phyloP scores from a whole-genome alignment of 306 rosid genomes.

The Quercus wislizeni region DNA sequence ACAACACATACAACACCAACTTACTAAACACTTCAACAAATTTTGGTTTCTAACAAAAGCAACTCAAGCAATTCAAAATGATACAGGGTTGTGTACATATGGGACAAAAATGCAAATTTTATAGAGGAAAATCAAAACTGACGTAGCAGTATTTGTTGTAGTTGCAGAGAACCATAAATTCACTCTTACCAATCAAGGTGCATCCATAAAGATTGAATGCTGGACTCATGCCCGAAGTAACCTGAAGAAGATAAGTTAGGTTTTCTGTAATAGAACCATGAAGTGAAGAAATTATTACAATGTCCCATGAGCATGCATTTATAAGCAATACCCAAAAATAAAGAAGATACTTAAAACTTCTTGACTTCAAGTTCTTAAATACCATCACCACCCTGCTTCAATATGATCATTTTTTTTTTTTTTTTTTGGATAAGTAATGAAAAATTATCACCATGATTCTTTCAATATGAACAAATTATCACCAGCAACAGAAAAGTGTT shows the following conservation, averaged over 20 bases:
- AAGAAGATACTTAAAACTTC: background rate
- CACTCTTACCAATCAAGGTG: slow-evolving; percentile 65
- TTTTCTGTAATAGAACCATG: background rate
- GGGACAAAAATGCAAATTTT: background rate
- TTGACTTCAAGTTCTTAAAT: background rate
- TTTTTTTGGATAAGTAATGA: too few relatives aligned
- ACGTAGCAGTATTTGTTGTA: background rate
- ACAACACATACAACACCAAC: too few relatives aligned
- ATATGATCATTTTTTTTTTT: background rate
- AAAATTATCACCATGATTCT: too few relatives aligned
- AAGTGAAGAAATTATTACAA: background rate
- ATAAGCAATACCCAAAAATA: background rate
- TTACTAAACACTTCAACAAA: background rate
- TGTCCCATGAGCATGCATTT: background rate
- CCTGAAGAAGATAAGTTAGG: slow-evolving; percentile 37
- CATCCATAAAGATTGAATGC: slow-evolving; percentile 80
- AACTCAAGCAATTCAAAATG: background rate
- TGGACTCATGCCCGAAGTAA: slow-evolving; percentile 93
- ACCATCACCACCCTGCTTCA: background rate
- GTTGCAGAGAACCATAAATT: slow-evolving; percentile 18
- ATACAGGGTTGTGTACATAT: background rate
- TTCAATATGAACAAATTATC: background rate
- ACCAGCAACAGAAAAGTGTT: background rate
- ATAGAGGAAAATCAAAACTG: background rate
- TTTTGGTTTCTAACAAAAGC: background rate